Evolutionary conservation across 106 monocot genomes (phyloP).

Genomic region (Alisma plantagoaquatica): DNA sequence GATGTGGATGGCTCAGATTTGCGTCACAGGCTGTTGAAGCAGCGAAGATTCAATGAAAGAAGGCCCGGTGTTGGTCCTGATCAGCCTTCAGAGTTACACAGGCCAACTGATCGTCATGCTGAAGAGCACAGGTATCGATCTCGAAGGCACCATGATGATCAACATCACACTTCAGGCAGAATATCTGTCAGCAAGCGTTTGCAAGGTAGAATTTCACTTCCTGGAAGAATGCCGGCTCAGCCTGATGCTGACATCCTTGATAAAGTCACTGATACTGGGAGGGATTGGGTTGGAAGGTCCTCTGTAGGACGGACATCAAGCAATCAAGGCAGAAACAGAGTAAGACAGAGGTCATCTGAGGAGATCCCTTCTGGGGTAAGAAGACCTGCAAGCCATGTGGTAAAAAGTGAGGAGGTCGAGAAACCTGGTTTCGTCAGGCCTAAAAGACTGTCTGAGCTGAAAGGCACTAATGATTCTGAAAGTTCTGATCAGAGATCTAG

Average conservation of each 20-base stretch:
- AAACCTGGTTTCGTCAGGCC: too few species aligned
- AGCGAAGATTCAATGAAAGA: constrained; percentile 47
- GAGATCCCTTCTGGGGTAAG: constrained; percentile 15
- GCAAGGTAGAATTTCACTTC: constrained; percentile 71
- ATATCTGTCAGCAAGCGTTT: constrained; percentile 44
- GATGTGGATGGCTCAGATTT: constrained; percentile 54
- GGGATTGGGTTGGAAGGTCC: constrained; percentile 32
- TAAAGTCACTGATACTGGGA: constrained; percentile 23
- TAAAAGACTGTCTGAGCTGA: too few species aligned
- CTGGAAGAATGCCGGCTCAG: constrained; percentile 20
- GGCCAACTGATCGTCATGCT: constrained; percentile 15
- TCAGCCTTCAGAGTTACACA: constrained; percentile 8
- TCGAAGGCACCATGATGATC: constrained; percentile 8
- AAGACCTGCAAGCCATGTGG: too few species aligned
- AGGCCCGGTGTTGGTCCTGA: constrained; percentile 23
- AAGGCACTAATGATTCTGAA: constrained; percentile 29
- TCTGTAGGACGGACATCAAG: constrained; percentile 16
- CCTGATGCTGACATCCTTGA: constrained; percentile 14
- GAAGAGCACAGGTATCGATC: constrained; percentile 20
- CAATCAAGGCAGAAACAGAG: constrained; percentile 28
- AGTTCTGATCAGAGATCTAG: constrained; percentile 11
- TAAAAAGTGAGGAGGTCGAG: too few species aligned
- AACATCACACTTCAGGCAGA: background rate
- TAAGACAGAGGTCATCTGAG: constrained; percentile 18
- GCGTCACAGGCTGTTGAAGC: constrained; percentile 57